A percentile compares a stretch with the other conserved stretches of the same genome.
Conservation (phyloP, 1,139 yeast species). For the Debaryomycetaceae sp. region DNA sequence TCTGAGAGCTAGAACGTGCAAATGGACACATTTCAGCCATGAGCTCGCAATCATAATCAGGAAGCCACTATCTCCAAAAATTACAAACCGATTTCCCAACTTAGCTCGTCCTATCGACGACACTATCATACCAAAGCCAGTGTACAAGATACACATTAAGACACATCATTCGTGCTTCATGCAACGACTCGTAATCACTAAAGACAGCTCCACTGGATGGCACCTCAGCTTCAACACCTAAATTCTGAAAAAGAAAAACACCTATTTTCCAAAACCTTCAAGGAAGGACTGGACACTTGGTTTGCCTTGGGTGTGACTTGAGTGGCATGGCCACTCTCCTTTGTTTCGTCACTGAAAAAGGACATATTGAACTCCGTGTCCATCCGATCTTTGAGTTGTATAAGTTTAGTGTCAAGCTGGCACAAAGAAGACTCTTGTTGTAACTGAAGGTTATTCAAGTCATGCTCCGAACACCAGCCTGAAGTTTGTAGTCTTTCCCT, state of each 20-base stretch:
- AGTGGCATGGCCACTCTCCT: conserved; percentile 1
- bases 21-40: no score
- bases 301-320: conserved; percentile 3
- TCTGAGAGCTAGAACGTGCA: no score
- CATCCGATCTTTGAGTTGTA: conserved; percentile 28
- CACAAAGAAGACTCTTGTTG: conserved; percentile 30
- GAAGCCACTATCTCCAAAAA: no score
- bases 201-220: no score
- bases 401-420: conserved; percentile 31
- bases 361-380: conserved; percentile 24
- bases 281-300: conserved; percentile 7
- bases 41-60: no score
- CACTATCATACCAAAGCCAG: no score
- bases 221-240: conserved; percentile 1
- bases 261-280: conserved; percentile 8
- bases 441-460: conserved; percentile 36
- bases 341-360: conserved; percentile 12
- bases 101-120: no score
- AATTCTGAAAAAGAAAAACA: conserved; percentile 8
- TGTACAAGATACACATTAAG: no score
- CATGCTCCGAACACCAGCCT: conserved; percentile 46
- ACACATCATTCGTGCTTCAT: no score
- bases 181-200: no score
- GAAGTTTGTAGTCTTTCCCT: conserved; percentile 29
- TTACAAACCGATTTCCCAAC: no score